Conservation (phyloP, 2,329 filamentous ascomycete species). For the Penicillium sp. region DNA sequence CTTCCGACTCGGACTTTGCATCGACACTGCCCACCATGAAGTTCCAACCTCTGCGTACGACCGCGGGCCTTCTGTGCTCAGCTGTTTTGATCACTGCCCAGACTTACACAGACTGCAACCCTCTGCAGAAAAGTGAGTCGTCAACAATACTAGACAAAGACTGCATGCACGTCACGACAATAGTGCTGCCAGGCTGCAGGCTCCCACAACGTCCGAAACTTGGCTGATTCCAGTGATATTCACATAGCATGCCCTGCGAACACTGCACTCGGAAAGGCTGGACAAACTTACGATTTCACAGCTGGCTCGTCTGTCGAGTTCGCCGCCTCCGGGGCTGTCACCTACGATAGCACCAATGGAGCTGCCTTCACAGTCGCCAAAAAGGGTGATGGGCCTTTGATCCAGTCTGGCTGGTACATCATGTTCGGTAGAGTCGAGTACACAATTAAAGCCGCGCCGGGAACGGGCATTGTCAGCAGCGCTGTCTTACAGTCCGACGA, state of each 20-base stretch:
- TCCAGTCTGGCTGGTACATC: constrained; percentile 92
- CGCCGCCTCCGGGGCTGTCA: constrained; percentile 59
- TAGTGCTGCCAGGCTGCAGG: no score
- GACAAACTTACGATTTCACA: constrained; percentile 71
- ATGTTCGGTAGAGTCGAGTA: constrained; percentile 95
- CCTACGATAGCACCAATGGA: constrained; percentile 66
- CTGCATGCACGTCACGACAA: no score
- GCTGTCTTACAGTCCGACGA: constrained; percentile 85
- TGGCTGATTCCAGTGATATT: background rate
- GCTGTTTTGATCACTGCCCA: constrained; percentile 32
- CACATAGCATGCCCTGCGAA: constrained; percentile 61
- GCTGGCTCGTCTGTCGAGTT: constrained; percentile 74
- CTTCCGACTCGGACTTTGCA: background rate
- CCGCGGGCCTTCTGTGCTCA: constrained; percentile 24
- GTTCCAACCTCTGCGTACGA: constrained; percentile 19
- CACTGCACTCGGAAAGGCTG: constrained; percentile 74
- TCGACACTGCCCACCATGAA: constrained; percentile 27
- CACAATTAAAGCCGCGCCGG: constrained; percentile 77
- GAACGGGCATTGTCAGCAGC: constrained; percentile 87
- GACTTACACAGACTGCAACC: constrained; percentile 42
- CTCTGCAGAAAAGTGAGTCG: constrained; percentile 33
- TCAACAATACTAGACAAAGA: background rate
- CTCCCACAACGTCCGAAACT: no score
- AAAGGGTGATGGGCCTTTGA: constrained; percentile 76
- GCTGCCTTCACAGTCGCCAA: constrained; percentile 72